These are phyloP conservation scores for Exophiala sideris DNA, from an alignment of 2,329 filamentous ascomycete species.

Conservation along the genomic window DNA sequence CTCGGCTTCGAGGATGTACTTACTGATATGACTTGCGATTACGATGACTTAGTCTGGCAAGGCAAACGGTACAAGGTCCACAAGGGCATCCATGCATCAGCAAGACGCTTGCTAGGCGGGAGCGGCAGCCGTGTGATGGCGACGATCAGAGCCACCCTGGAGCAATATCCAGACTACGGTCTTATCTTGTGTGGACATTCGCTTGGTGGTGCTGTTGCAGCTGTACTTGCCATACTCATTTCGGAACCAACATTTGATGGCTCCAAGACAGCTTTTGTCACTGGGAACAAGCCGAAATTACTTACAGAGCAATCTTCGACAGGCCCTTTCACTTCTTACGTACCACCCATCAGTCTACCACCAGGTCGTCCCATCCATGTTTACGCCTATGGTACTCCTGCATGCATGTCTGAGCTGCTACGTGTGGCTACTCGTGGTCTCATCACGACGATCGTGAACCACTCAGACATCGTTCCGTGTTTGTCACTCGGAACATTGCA, in stretches of 20 bases:
- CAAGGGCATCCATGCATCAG: constrained; percentile 71
- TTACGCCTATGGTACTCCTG: constrained; percentile 73
- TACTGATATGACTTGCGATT: constrained; percentile 71
- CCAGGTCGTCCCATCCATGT: constrained; percentile 70
- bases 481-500: constrained; percentile 71
- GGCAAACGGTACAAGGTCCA: constrained; percentile 66
- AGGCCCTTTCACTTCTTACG: constrained; percentile 30
- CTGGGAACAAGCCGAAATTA: constrained; percentile 49
- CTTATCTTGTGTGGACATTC: constrained; percentile 68
- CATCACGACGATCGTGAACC: constrained; percentile 71
- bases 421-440: constrained; percentile 68
- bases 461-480: constrained; percentile 69
- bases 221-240: constrained; percentile 67
- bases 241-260: constrained; percentile 51
- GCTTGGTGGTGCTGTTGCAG: constrained; percentile 66
- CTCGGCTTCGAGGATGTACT: constrained; percentile 71
- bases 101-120: constrained; percentile 60
- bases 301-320: constrained; percentile 26
- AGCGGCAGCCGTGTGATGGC: constrained; percentile 64
- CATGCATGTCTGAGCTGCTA: constrained; percentile 67
- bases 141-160: constrained; percentile 63
- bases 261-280: constrained; percentile 59
- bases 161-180: constrained; percentile 66
- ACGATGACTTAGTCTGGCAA: constrained; percentile 63
- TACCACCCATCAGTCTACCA: constrained; percentile 54